Evolutionary conservation across 805 yeast genomes (phyloP).

Genomic region (Ogataea methylovora): DNA sequence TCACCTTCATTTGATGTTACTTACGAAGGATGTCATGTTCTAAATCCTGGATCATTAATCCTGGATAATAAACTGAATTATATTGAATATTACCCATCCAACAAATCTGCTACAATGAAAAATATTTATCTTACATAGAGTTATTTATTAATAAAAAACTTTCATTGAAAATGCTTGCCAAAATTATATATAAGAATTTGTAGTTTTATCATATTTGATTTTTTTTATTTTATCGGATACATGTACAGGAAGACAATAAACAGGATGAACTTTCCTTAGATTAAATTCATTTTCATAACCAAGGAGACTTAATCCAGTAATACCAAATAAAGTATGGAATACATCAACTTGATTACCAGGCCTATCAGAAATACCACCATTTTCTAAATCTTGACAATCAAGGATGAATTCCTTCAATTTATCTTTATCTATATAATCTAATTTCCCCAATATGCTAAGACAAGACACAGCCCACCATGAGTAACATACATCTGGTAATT

Average conservation of each 20-base stretch:
- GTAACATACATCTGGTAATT: constrained; percentile 94
- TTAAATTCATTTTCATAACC: constrained; percentile 36
- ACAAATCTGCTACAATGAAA: constrained; percentile 42
- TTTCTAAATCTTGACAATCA: constrained; percentile 63
- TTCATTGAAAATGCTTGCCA: neutral
- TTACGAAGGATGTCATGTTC: constrained; percentile 74
- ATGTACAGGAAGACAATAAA: constrained; percentile 72
- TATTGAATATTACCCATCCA: constrained; percentile 63
- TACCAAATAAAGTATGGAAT: constrained; percentile 85
- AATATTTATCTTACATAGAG: constrained; percentile 29
- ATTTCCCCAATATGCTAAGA: constrained; percentile 53
- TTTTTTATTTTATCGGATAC: constrained; percentile 28
- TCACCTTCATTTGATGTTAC: constrained; percentile 67
- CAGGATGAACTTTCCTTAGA: constrained; percentile 68
- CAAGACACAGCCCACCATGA: constrained; percentile 95
- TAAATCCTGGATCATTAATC: constrained; percentile 60
- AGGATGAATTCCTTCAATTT: constrained; percentile 63
- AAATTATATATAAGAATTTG: neutral
- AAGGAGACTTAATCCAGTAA: constrained; percentile 79
- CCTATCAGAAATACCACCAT: constrained; percentile 91
- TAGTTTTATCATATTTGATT: constrained; percentile 16
- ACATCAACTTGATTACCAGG: constrained; percentile 90
- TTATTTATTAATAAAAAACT: neutral
- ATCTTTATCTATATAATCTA: constrained; percentile 70
- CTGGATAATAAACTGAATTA: constrained; percentile 46